phyloP scores from a whole-genome alignment of 1,284 basidiomycete species.

The Cryptococcus sp. region DNA sequence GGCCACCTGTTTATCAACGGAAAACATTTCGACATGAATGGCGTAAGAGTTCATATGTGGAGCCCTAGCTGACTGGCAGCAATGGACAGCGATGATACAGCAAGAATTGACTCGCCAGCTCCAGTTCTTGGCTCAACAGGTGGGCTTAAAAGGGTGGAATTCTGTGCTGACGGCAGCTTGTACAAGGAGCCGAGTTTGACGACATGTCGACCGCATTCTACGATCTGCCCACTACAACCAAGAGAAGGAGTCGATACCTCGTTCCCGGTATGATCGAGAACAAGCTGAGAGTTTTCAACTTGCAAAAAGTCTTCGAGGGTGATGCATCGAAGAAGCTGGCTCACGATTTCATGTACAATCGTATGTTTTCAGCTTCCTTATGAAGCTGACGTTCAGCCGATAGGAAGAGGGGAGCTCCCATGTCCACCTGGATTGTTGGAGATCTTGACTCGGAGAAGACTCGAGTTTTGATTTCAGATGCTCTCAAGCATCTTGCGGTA shows the following conservation, averaged over 20 bases:
- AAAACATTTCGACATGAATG: constrained; percentile 63
- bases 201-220: constrained; percentile 75
- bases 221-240: constrained; percentile 67
- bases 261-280: constrained; percentile 27
- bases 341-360: constrained; percentile 59
- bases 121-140: constrained; percentile 66
- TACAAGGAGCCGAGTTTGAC: constrained; percentile 59
- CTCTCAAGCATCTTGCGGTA: constrained; percentile 60
- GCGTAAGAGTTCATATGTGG: constrained; percentile 52
- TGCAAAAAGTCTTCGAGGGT: constrained; percentile 27
- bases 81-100: constrained; percentile 55
- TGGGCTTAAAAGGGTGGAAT: constrained; percentile 31
- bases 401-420: constrained; percentile 27
- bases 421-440: constrained; percentile 64
- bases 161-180: constrained; percentile 52
- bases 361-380: constrained; percentile 47
- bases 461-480: constrained; percentile 55
- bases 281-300: constrained; percentile 25
- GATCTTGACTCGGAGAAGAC: constrained; percentile 69
- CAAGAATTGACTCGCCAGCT: constrained; percentile 58
- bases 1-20: constrained; percentile 75
- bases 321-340: constrained; percentile 19
- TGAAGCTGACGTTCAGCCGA: constrained; percentile 11
- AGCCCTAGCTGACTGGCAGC: constrained; percentile 47
- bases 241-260: constrained; percentile 57